phyloP scores from a whole-genome alignment of 805 yeast species.

The Candida alai region DNA sequence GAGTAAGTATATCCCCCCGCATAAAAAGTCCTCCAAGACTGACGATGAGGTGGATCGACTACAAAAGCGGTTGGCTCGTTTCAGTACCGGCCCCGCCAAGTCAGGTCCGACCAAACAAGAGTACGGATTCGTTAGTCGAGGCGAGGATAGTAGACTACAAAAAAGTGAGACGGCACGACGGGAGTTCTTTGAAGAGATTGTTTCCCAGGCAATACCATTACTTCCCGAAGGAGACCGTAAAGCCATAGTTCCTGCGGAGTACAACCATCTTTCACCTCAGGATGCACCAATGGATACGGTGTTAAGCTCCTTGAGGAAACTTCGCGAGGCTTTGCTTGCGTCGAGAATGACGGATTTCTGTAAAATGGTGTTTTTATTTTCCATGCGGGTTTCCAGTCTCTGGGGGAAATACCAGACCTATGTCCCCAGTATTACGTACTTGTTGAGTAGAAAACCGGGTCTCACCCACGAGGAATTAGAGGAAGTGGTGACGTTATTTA shows the following conservation, averaged over 20 bases:
- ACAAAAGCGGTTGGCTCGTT: too few relatives aligned
- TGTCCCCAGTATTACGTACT: slow-evolving; percentile 46
- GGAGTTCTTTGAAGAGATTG: slow-evolving; percentile 36
- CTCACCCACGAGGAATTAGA: slow-evolving; percentile 22
- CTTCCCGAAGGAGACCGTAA: slow-evolving; percentile 10
- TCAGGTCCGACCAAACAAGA: too few relatives aligned
- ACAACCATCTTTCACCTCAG: too few relatives aligned
- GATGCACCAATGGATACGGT: slow-evolving; percentile 21
- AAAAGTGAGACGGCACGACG: slow-evolving; percentile 39
- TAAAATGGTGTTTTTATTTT: slow-evolving; percentile 44
- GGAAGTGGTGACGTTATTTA: slow-evolving; percentile 40
- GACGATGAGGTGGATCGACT: too few relatives aligned
- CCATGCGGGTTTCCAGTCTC: slow-evolving; percentile 43
- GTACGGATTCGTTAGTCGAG: slow-evolving; percentile 59
- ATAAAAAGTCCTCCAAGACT: too few relatives aligned
- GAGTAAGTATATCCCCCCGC: too few relatives aligned
- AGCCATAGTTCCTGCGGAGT: too few relatives aligned
- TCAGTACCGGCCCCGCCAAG: too few relatives aligned
- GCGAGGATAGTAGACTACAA: slow-evolving; percentile 50
- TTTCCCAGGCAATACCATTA: slow-evolving; percentile 18
- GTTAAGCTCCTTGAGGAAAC: slow-evolving; percentile 38
- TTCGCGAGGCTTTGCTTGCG: slow-evolving; percentile 53
- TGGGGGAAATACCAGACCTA: slow-evolving; percentile 52
- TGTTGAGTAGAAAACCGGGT: slow-evolving; percentile 23
- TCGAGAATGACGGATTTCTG: slow-evolving; percentile 31